phyloP scores from a whole-genome alignment of 371 early-diverging fungal species.

The Lichtheimia ornata region DNA sequence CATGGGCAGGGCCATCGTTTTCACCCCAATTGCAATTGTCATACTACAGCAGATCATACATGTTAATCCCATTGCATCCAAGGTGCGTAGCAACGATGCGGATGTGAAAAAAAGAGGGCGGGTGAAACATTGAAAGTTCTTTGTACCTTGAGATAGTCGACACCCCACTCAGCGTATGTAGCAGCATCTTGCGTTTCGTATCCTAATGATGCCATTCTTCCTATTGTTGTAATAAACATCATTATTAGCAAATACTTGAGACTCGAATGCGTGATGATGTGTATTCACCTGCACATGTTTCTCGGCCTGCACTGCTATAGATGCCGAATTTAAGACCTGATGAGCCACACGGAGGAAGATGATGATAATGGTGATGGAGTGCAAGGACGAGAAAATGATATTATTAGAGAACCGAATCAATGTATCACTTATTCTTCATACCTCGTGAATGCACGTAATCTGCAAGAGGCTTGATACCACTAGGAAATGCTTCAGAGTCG shows the following conservation, averaged over 20 bases:
- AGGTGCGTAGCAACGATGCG: too few relatives aligned
- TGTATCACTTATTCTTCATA: slow-evolving; percentile 10
- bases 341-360: neutral
- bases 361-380: neutral
- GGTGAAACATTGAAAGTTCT: too few relatives aligned
- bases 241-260: neutral
- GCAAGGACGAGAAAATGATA: too few relatives aligned
- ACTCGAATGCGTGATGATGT: neutral
- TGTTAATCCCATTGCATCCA: too few relatives aligned
- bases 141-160: slow-evolving; percentile 24
- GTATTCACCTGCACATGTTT: slow-evolving; percentile 19
- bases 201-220: slow-evolving; percentile 19
- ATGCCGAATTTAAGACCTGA: slow-evolving; percentile 32
- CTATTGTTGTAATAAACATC: neutral
- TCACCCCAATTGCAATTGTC: slow-evolving; percentile 24
- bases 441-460: slow-evolving; percentile 38
- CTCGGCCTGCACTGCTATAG: slow-evolving; percentile 26
- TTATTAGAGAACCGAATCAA: too few relatives aligned
- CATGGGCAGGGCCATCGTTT: slow-evolving; percentile 13
- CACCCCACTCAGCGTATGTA: slow-evolving; percentile 23
- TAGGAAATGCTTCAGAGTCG: slow-evolving; percentile 35
- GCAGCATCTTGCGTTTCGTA: slow-evolving; percentile 22
- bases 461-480: slow-evolving; percentile 35
- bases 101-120: too few relatives aligned
- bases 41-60: slow-evolving; percentile 8